phyloP scores from a whole-genome alignment of 345 rosid genomes.

The Passiflora organensis region DNA sequence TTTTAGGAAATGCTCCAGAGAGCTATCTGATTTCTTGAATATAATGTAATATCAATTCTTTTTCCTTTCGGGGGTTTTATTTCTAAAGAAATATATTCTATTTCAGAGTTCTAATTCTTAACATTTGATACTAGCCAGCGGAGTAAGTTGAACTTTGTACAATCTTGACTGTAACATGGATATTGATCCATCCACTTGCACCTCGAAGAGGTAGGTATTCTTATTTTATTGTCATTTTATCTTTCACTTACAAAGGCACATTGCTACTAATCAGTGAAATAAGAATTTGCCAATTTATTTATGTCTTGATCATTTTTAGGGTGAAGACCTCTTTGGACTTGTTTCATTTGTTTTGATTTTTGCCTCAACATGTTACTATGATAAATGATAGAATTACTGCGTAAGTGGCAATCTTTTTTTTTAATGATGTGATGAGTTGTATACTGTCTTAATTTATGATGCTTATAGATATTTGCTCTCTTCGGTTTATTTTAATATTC shows the following conservation, averaged over 20 bases:
- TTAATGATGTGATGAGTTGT: no score
- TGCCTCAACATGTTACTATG: no score
- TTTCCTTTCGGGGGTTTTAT: slow-evolving; percentile 12
- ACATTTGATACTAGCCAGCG: slow-evolving; percentile 1
- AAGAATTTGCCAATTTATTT: not conserved
- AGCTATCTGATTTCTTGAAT: slow-evolving; percentile 28
- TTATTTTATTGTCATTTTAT: slow-evolving; percentile 10
- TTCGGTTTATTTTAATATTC: no score
- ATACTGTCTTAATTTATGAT: no score
- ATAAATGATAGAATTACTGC: no score
- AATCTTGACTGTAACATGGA: no score
- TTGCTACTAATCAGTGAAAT: slow-evolving; percentile 3
- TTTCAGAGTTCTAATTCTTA: slow-evolving; percentile 16
- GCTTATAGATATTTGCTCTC: no score
- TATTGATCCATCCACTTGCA: slow-evolving; percentile 5
- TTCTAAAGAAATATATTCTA: slow-evolving; percentile 26
- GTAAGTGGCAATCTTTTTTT: no score
- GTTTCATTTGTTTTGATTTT: no score
- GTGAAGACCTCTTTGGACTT: no score
- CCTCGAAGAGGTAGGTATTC: slow-evolving; percentile 20
- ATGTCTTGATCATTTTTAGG: not conserved
- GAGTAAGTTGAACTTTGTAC: no score
- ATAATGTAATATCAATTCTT: slow-evolving; percentile 56
- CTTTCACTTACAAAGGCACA: no score
- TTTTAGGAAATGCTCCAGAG: slow-evolving; percentile 31